Conservation (phyloP, 176 grass and related monocot species). For the Lolium multiflorum region DNA sequence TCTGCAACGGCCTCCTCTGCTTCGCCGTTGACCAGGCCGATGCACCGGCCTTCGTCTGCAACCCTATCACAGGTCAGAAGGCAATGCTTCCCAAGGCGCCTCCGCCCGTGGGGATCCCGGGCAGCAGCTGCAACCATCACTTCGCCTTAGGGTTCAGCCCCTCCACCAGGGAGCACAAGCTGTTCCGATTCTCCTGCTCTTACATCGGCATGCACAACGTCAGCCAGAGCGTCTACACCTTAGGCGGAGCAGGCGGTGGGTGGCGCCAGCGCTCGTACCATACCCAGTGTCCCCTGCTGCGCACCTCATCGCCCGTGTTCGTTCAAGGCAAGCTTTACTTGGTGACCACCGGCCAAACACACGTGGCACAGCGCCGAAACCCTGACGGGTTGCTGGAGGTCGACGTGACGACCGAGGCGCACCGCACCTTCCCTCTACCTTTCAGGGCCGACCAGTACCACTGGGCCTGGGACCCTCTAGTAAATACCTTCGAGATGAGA, state of each 20-base stretch:
- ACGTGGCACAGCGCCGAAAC: neutral
- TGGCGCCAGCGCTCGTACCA: neutral
- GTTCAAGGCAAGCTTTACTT: neutral
- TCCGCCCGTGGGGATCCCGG: neutral
- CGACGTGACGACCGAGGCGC: no score
- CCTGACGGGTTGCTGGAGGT: no score
- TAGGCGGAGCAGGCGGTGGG: neutral
- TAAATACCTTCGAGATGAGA: no score
- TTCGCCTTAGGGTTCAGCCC: neutral
- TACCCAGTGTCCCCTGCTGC: no score
- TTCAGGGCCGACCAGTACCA: neutral
- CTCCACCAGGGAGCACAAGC: conserved; percentile 7
- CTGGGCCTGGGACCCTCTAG: neutral
- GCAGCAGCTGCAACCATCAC: neutral
- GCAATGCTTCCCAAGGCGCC: neutral
- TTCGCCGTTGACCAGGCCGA: neutral
- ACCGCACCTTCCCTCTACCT: neutral
- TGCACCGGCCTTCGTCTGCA: neutral
- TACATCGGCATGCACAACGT: neutral
- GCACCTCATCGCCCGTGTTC: no score
- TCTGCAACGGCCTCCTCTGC: neutral
- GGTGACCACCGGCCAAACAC: neutral
- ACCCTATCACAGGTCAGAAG: neutral
- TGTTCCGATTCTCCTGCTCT: neutral
- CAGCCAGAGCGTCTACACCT: neutral